Base-by-base conservation (phyloP, 116 monocot genomes). In the Thalassia testudinum region DNA sequence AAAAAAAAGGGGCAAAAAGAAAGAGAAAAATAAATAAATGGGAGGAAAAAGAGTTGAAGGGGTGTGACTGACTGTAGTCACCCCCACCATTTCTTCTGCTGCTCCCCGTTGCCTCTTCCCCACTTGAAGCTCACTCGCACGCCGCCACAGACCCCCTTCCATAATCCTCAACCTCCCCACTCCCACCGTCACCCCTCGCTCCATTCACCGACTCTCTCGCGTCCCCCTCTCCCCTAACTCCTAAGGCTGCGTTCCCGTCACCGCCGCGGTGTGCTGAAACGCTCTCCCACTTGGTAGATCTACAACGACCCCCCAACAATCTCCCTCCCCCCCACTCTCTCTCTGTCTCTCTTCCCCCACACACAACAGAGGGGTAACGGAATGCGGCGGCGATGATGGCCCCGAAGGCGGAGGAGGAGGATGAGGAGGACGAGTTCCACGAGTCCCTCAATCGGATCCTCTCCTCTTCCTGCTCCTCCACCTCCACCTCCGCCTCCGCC, bases 391-490 rank as follows among this genome's bases (percentile, higher is more conserved):
- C 45, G 47, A 26, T 12, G 26, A 27, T 21, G 23, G 26, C 21
- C 24, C 21, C 28, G 63, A 63, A 25, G 44, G 71, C 48, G 42
- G 56, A 57, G 28, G 61, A 59, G 19, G 70, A 58, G 7, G 77
- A 73, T 12, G 63, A 64, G 11, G 71, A 77, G 7, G 81, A 86
- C 53, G 59, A 69, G 61, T 91, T 81, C 66, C 66, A 76, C 37
- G 91, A 91, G 66, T 78, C 85, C 4, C 59, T 91, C 27, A 78
- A 91, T 48, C 81, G 85, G 37, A 80, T 85, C 49, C 71, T 91
- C 30, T 81, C 91, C 43, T 85, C 91, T 20, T 81, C 85, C 45
- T 75, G 75, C 65, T 91, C 91, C 59, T 91, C 91, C 65, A 91
- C 91, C 24, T 91, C 91, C 17, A 67, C 52, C 21, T 84, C 84